Conservation (phyloP, 2,329 filamentous ascomycete genomes). For the Lasiodiplodia citricola region DNA sequence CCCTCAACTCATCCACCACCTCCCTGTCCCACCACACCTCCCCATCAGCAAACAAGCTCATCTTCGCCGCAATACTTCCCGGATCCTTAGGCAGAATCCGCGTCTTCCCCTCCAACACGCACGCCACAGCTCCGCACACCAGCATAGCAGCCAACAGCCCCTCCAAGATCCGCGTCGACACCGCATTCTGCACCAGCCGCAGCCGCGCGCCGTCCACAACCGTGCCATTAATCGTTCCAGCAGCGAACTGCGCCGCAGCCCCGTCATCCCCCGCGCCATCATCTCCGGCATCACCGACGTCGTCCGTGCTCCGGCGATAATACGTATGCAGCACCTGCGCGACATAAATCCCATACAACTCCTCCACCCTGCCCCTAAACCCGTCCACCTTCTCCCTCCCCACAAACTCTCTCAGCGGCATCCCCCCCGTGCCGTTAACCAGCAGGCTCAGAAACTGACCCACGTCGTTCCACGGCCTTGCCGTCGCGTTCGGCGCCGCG, state of each 20-base stretch:
- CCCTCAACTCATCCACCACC: not conserved
- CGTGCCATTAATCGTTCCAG: not conserved
- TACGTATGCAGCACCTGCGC: not conserved
- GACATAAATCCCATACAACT: not conserved
- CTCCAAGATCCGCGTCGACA: not conserved
- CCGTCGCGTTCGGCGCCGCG: not conserved
- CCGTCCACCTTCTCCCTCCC: not conserved
- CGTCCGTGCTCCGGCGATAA: not conserved
- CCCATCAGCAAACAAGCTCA: too few relatives aligned
- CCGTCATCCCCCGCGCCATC: not conserved
- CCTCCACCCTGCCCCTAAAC: not conserved
- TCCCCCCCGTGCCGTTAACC: not conserved
- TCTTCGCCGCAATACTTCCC: not conserved
- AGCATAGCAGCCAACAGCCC: too few relatives aligned
- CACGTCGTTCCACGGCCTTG: not conserved
- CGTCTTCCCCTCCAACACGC: not conserved
- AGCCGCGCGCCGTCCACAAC: not conserved
- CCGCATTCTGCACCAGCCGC: not conserved
- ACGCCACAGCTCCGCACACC: too few relatives aligned
- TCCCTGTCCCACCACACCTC: not conserved
- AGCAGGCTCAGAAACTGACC: not conserved
- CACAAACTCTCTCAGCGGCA: not conserved
- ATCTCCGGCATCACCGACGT: too few relatives aligned
- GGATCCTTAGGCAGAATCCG: not conserved
- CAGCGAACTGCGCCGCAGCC: not conserved